Evolutionary conservation across 176 grass and related monocot genomes (phyloP).

Genomic region (Aechmea fasciata): DNA sequence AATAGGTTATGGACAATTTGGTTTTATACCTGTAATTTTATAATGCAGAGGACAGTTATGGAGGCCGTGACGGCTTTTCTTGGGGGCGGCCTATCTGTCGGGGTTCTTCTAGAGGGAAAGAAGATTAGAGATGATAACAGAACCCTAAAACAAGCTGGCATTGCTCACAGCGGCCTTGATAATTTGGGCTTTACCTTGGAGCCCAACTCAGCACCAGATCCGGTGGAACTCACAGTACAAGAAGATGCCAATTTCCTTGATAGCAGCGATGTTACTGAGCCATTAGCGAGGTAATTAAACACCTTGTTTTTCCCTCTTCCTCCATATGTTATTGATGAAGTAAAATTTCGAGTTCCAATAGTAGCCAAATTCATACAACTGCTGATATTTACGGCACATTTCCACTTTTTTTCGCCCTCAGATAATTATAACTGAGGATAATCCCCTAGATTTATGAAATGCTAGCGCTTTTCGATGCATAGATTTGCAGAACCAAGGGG

Average conservation of each 20-base stretch:
- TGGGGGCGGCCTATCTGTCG: slow-evolving; percentile 58
- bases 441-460: too few species aligned
- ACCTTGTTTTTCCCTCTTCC: background rate
- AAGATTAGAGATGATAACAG: slow-evolving; percentile 84
- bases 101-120: slow-evolving; percentile 75
- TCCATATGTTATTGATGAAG: background rate
- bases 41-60: slow-evolving; percentile 75
- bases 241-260: slow-evolving; percentile 46
- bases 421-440: too few species aligned
- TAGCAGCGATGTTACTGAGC: slow-evolving; percentile 52
- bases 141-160: slow-evolving; percentile 66
- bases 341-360: too few species aligned
- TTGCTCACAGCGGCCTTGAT: slow-evolving; percentile 42
- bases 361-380: too few species aligned
- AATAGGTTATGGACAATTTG: background rate
- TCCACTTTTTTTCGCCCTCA: too few species aligned
- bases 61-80: slow-evolving; percentile 85
- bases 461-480: too few species aligned
- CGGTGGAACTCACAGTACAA: slow-evolving; percentile 24
- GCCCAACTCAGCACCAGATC: slow-evolving; percentile 40
- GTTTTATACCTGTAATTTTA: background rate
- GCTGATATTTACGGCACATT: too few species aligned
- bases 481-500: too few species aligned
- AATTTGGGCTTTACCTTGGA: slow-evolving; percentile 80
- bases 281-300: slow-evolving; percentile 56